Evolutionary conservation across 1,139 yeast species (phyloP), one percentile per base, ranked within the genome.

Genomic region (Magnusiomyces paraingens): DNA sequence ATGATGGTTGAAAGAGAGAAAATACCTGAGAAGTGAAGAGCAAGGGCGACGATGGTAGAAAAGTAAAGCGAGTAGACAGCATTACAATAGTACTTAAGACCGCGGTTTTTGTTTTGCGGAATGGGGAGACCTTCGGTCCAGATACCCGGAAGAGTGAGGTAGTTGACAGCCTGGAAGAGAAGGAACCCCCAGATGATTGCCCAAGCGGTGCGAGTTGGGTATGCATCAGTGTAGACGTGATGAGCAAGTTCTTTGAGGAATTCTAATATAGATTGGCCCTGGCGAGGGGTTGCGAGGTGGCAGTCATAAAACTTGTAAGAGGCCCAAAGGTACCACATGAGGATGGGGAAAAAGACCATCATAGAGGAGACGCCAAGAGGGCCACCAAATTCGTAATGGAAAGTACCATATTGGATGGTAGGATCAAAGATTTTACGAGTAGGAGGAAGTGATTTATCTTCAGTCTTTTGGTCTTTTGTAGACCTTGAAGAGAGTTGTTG

Each of bases 321-420:
- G 56, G 91, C 82, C 95, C 96, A 93, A 93, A 93, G 85, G 73
- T 93, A 93, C 79, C 86, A 88, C 99, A 93, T 93, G 66, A 94
- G 76, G 52, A 84, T 67, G 4, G 99, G 99, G 73, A 93, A 94
- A 1, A 95, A 95, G 50, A 80, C 67, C 83, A 93, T 82, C 97
- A 93, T 91, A n/a, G 93, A 90, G 18, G 83, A 57, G 46, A 89
- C 96, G 53, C 99, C 99, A n/a, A 76, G 68, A 21, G 95, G 86
- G 0, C 98, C 99, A 52, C 99, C 99, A 66, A 93, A 93, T 64
- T 93, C 99, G 73, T 81, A 88, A 21, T 54, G 55, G 47, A 54
- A 51, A 14, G 51, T 43, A n/a, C 57, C 57, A 47, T 55, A 51
- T 39, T 55, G 57, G 44, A 50, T 42, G 15, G 44, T 46, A 1